Conservation (phyloP, 2,329 filamentous ascomycete genomes). For the Boeremia exigua region DNA sequence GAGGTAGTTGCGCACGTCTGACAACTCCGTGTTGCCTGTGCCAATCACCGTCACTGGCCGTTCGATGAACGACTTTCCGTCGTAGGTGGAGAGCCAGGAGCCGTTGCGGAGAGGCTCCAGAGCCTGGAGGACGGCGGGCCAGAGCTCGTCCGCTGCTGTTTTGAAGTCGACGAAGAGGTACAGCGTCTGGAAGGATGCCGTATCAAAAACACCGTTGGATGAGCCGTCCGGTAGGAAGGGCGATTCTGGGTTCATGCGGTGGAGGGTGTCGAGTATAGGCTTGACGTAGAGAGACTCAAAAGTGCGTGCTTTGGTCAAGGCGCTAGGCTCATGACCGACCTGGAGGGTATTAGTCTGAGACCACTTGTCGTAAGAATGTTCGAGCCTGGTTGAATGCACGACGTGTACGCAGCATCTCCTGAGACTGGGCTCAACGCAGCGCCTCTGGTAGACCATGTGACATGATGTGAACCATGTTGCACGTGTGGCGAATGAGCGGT, state of each 20-base stretch:
- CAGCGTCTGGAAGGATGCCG: constrained; percentile 62
- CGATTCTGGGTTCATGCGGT: constrained; percentile 62
- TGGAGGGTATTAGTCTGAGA: constrained; percentile 26
- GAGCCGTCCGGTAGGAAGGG: constrained; percentile 56
- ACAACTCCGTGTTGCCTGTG: constrained; percentile 58
- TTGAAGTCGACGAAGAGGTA: constrained; percentile 71
- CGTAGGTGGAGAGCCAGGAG: constrained; percentile 61
- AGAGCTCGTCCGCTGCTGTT: constrained; percentile 62
- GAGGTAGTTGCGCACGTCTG: constrained; percentile 51
- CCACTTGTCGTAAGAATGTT: not conserved
- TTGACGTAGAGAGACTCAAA: constrained; percentile 65
- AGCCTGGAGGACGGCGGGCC: constrained; percentile 61
- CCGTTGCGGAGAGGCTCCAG: constrained; percentile 62
- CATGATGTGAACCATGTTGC: not conserved
- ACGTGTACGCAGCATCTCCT: not conserved
- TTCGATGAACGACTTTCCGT: constrained; percentile 52
- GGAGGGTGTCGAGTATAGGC: constrained; percentile 63
- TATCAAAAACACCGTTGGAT: constrained; percentile 68
- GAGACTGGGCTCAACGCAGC: too few relatives aligned
- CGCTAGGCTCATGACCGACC: constrained; percentile 63
- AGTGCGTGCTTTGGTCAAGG: constrained; percentile 60
- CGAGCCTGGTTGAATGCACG: not conserved
- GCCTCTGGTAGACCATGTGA: not conserved
- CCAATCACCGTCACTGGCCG: constrained; percentile 67
- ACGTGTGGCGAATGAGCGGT: not conserved